Percentiles rank a stretch among this genome's conserved stretches.
Evolutionary conservation across 345 rosid genomes (phyloP).

Genomic region (Combretum micranthum): DNA sequence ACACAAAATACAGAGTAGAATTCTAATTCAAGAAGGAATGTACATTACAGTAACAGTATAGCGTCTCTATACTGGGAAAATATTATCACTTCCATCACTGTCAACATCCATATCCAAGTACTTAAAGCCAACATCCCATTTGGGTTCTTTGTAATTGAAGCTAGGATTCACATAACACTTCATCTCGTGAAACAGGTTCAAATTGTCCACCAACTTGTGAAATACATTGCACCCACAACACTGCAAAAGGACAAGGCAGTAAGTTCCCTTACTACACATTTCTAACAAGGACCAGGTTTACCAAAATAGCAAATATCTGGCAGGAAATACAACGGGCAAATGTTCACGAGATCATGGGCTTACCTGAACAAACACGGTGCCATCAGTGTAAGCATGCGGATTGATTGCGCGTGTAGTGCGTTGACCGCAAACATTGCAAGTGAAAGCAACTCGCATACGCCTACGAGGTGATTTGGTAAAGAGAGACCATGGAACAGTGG

Average conservation of each 20-base stretch:
- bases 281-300: too few species aligned
- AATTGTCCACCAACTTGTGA: conserved; percentile 87
- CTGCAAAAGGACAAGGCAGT: conserved; percentile 22
- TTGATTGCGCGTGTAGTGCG: conserved; percentile 90
- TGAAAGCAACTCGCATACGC: conserved; percentile 95
- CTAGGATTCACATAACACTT: conserved; percentile 68
- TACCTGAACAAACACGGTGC: conserved; percentile 89
- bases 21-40: conserved; percentile 33
- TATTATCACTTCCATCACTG: conserved; percentile 22
- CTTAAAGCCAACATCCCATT: conserved; percentile 62
- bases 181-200: conserved; percentile 87
- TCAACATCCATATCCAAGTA: conserved; percentile 40
- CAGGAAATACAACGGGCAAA: too few species aligned
- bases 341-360: neutral
- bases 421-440: conserved; percentile 86
- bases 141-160: conserved; percentile 44
- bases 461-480: conserved; percentile 87
- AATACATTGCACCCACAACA: conserved; percentile 92
- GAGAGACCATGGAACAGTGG: conserved; percentile 88
- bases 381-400: conserved; percentile 83
- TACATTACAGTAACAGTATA: conserved; percentile 21
- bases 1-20: conserved; percentile 5
- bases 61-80: conserved; percentile 33
- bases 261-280: neutral
- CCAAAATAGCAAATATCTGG: too few species aligned